phyloP scores from a whole-genome alignment of 805 yeast species.

The Kodamaea fukazawae region DNA sequence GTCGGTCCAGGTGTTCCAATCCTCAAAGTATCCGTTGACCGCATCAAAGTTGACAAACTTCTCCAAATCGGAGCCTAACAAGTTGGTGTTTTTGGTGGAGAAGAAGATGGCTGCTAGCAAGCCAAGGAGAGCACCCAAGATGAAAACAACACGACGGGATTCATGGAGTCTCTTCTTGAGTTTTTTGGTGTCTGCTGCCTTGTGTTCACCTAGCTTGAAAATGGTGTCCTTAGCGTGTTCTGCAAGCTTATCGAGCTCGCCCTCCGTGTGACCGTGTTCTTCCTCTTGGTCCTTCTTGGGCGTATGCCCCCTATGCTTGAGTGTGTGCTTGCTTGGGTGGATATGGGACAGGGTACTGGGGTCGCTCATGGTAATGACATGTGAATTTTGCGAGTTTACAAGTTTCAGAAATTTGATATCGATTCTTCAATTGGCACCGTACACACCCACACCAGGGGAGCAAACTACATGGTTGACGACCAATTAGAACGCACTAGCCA shows the following conservation, averaged over 20 bases:
- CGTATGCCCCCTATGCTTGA: not conserved
- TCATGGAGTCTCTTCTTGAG: slow-evolving; percentile 34
- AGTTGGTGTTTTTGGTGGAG: slow-evolving; percentile 39
- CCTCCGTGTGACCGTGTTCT: not conserved
- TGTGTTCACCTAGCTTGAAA: not conserved
- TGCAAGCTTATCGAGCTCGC: not conserved
- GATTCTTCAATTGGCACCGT: too few species aligned
- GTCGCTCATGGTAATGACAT: too few species aligned
- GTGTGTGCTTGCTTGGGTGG: too few species aligned
- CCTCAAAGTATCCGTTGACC: slow-evolving; percentile 53
- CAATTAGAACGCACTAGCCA: too few species aligned
- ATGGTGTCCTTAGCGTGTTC: not conserved
- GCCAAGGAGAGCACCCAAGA: slow-evolving; percentile 74
- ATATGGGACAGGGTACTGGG: too few species aligned
- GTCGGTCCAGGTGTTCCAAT: slow-evolving; percentile 60
- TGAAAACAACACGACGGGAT: slow-evolving; percentile 58
- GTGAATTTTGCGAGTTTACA: too few species aligned
- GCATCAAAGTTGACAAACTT: slow-evolving; percentile 53
- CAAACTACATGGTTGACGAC: too few species aligned
- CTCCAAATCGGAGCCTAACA: slow-evolving; percentile 44
- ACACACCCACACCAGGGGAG: too few species aligned
- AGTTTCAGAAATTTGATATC: too few species aligned
- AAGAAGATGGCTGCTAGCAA: slow-evolving; percentile 60
- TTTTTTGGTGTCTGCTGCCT: slow-evolving; percentile 6
- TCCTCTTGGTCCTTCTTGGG: not conserved